Evolutionary conservation across 306 rosid species (phyloP).

Genomic region (Coriaria nepalensis): DNA sequence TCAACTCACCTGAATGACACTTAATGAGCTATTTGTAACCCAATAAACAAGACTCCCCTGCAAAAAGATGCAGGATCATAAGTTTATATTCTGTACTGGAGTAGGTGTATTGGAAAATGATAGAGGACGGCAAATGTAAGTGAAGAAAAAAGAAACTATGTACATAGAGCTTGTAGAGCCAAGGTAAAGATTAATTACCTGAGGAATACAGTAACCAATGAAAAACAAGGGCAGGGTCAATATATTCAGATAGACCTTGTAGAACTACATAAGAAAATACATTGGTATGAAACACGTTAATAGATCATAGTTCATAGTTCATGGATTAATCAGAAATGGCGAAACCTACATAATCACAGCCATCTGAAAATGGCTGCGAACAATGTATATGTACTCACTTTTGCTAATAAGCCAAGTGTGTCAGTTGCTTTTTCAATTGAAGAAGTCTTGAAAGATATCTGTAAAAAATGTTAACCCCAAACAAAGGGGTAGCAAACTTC

Average conservation of each 20-base stretch:
- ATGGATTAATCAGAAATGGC: no score
- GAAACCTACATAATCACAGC: no score
- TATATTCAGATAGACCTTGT: constrained; percentile 46
- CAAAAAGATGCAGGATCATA: constrained; percentile 16
- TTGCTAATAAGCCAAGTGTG: constrained; percentile 27
- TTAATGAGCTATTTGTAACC: constrained; percentile 64
- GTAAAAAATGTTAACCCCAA: constrained; percentile 8
- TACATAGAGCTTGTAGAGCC: background rate
- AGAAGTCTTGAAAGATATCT: constrained; percentile 48
- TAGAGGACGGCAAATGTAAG: background rate
- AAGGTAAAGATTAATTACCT: constrained; percentile 38
- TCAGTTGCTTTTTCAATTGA: constrained; percentile 28
- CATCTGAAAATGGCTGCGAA: no score
- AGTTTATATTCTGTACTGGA: constrained; percentile 5
- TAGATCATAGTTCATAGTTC: no score
- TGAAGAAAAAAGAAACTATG: background rate
- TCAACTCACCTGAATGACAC: constrained; percentile 47
- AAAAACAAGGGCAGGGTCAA: constrained; percentile 42
- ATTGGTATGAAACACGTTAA: no score
- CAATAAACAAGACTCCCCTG: constrained; percentile 94
- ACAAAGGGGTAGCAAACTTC: no score
- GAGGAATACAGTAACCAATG: constrained; percentile 53
- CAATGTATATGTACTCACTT: constrained; percentile 38
- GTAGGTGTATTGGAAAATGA: background rate
- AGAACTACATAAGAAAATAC: constrained; percentile 42